Evolutionary conservation across 192 early-diverging fungal genomes (phyloP), one percentile per base, ranked within the genome.

Genomic region (Chytriomyces sp.): DNA sequence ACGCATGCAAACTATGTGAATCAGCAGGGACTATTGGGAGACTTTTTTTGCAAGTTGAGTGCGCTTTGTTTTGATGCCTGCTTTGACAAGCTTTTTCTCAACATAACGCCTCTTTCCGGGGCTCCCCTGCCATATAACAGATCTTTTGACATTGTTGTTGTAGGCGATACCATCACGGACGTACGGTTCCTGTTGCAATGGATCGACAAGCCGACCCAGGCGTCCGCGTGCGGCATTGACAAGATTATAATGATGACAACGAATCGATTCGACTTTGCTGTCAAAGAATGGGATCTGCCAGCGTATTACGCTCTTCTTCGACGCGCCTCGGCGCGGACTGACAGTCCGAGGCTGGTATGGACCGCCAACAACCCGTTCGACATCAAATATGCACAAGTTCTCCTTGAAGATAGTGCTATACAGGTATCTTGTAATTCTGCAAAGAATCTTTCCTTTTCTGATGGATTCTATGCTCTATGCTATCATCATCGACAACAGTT

Each of bases 191-290:
- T 67, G 0, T 25, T 67, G 10, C 65, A 67, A 38, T 34, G n/a
- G 17, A 52, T 67, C 39, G 65, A 67, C 28, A 54, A 28, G 34
- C 17, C 14, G 52, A 49, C 44, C 22, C 44, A 49, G 44, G 14
- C n/a, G n/a, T n/a, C n/a, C n/a, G n/a, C n/a, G n/a, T n/a, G n/a
- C n/a, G n/a, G n/a, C n/a, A n/a, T n/a, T n/a, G n/a, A n/a, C 31
- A 67, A 34, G 39, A 67, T 67, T 36, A 19, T 67, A 19, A 67
- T 67, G 65, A 67, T 67, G 65, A 67, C 65, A 1, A 67, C 65
- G 36, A 67, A 67, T 55, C 49, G 65, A 7, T 67, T 67, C 36
- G 65, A 67, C 36, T 67, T 55, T 33, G 65, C 28, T 1, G 8
- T 67, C 52, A 52, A 67, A 33, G 7, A 19, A n/a, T 22, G 8